Base-by-base conservation (phyloP, 805 yeast genomes). In the Pichia scutulata region DNA sequence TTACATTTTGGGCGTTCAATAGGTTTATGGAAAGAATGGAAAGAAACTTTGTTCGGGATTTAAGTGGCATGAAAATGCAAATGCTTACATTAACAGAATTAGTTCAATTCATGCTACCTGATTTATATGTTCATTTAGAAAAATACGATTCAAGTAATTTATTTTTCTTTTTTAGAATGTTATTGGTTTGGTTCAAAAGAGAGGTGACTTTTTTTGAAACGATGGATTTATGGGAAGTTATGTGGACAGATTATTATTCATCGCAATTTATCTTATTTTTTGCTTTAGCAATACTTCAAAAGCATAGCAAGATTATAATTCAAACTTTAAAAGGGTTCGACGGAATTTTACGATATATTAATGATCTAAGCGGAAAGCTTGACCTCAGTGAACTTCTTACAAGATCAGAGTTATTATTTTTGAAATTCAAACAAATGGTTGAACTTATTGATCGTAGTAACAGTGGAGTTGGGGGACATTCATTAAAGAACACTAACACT, bases 1-100 rank as follows among this genome's bases (percentile, higher is more conserved):
- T 89, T 23, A 74, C 96, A 7, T 93, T 93, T 65, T 89, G 97
- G 95, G 83, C 89, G 9, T 92, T 93, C 70, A 75, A 79, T 3
- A 79, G 81, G 39, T 87, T 88, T 57, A 92, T 93, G 98, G 89
- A 87, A 46, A 72, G 93, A 49, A 89, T 92, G 97, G 97, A 92
- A 65, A 75, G 97, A 47, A 93, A 93, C 66, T 93, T 90, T 64
- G 70, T 92, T 26, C 78, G 95, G 45, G 96, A 89, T 65, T 96
- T 93, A 64, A 78, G 88, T 40, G 99, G 99, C 0, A 93, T 93
- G 85, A 84, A 88, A 60, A 77, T 78, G 46, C 98, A 92, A 69
- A 83, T 93, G 86, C 70, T 79, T 16, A 80, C 92, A 0, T 71
- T 93, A 56, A 89, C 87, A 56, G 92, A 89, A 53, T 70, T 93